Evolutionary conservation across 768 basidiomycete genomes (phyloP).

Genomic region (Chalciporus chontae): DNA sequence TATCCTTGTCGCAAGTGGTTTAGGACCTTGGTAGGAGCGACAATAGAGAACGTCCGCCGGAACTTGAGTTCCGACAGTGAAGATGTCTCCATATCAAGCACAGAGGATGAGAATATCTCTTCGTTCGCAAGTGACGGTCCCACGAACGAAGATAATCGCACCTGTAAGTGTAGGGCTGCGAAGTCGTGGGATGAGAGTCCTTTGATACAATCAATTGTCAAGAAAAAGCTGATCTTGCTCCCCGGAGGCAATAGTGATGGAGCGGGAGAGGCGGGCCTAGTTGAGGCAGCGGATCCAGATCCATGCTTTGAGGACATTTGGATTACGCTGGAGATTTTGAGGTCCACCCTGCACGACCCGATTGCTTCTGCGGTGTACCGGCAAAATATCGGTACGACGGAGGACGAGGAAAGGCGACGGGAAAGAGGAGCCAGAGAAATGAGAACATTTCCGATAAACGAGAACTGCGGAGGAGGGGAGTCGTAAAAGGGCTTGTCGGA

Average conservation of each 20-base stretch:
- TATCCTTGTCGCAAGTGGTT: slow-evolving; percentile 71
- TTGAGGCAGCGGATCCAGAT: slow-evolving; percentile 61
- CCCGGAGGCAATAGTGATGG: slow-evolving; percentile 67
- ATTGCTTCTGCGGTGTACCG: slow-evolving; percentile 94
- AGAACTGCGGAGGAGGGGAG: slow-evolving; percentile 81
- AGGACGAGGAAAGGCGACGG: slow-evolving; percentile 68
- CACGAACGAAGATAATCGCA: slow-evolving; percentile 82
- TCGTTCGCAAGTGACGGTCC: slow-evolving; percentile 68
- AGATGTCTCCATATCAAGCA: slow-evolving; percentile 68
- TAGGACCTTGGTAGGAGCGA: slow-evolving; percentile 69
- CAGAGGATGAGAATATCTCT: slow-evolving; percentile 75
- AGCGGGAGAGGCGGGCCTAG: slow-evolving; percentile 71
- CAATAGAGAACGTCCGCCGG: slow-evolving; percentile 76
- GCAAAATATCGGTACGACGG: slow-evolving; percentile 87
- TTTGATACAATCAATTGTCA: slow-evolving; percentile 84
- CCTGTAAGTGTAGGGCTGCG: slow-evolving; percentile 79
- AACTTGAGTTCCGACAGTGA: slow-evolving; percentile 80
- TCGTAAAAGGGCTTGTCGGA: slow-evolving; percentile 93
- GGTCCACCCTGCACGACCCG: slow-evolving; percentile 85
- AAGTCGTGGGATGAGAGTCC: slow-evolving; percentile 92
- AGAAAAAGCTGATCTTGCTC: slow-evolving; percentile 78
- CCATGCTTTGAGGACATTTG: slow-evolving; percentile 53
- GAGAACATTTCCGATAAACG: slow-evolving; percentile 86
- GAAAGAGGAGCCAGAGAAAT: slow-evolving; percentile 80
- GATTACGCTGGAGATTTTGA: slow-evolving; percentile 75